These are phyloP conservation scores for Clavispora vitiphila DNA, from an alignment of 805 yeast species.

Conservation along the genomic window DNA sequence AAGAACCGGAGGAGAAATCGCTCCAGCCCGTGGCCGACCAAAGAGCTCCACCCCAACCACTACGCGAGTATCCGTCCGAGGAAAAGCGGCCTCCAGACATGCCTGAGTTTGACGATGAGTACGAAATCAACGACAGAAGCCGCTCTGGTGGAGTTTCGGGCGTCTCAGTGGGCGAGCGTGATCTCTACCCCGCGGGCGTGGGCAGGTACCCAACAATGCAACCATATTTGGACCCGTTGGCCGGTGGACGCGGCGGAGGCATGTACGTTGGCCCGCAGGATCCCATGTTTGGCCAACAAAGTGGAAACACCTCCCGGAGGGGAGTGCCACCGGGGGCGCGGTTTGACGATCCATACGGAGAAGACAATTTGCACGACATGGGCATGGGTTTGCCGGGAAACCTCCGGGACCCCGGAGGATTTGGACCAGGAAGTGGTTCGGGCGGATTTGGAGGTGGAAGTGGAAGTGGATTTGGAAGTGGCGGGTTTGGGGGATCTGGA, in stretches of 20 bases:
- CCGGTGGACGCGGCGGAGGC: constrained; percentile 36
- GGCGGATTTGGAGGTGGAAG: constrained; percentile 5
- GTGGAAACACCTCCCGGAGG: constrained; percentile 22
- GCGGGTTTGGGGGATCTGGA: constrained; percentile 2
- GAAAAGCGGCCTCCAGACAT: constrained; percentile 27
- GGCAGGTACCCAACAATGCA: constrained; percentile 37
- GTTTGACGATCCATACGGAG: constrained; percentile 47
- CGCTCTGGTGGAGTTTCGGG: constrained; percentile 2
- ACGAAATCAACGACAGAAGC: constrained; percentile 25
- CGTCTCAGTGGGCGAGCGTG: constrained; percentile 45
- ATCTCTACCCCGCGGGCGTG: constrained; percentile 45
- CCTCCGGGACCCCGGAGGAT: constrained; percentile 6
- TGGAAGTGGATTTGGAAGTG: constrained; percentile 9
- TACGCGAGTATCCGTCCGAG: neutral
- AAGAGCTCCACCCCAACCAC: neutral
- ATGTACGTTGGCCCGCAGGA: constrained; percentile 51
- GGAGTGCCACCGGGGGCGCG: constrained; percentile 46
- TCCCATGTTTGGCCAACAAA: constrained; percentile 41
- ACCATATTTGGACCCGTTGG: constrained; percentile 42
- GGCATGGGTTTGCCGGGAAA: constrained; percentile 42
- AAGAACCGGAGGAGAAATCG: too few relatives aligned
- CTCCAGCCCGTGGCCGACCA: too few relatives aligned
- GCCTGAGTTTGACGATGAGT: constrained; percentile 54
- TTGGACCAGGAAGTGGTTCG: constrained; percentile 6
- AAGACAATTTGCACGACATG: constrained; percentile 38